These are phyloP conservation scores for Saccharum spontaneum DNA, from an alignment of 176 grass and related monocot species.

Conservation along the genomic window DNA sequence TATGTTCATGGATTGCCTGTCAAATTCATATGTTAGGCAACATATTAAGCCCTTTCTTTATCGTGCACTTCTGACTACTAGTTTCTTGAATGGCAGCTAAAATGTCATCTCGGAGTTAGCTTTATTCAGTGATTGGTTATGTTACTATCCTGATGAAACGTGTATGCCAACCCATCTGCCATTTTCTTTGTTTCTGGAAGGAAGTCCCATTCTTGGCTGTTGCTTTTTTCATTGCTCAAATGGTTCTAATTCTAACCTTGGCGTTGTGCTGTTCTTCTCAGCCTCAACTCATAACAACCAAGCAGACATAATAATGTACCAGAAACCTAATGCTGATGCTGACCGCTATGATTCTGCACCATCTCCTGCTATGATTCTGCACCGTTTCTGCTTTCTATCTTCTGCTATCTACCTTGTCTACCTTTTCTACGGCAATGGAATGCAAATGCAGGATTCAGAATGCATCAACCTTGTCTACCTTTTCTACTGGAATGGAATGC, in stretches of 20 bases:
- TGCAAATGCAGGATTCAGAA: neutral
- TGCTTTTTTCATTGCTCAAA: conserved; percentile 14
- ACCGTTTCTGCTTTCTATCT: too few relatives aligned
- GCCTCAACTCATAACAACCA: conserved; percentile 1
- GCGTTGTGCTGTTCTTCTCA: conserved; percentile 35
- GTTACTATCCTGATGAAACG: neutral
- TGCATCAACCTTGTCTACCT: neutral
- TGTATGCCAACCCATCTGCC: neutral
- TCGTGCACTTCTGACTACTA: neutral
- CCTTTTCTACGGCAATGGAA: neutral
- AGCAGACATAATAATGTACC: conserved; percentile 4
- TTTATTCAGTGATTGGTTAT: conserved; percentile 12
- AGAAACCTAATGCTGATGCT: conserved; percentile 19
- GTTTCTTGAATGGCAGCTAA: conserved; percentile 14
- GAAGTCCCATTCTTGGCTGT: conserved; percentile 30
- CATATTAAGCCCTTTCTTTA: neutral
- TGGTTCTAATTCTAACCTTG: neutral
- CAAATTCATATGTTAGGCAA: neutral
- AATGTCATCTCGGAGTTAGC: conserved; percentile 4
- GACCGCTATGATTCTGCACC: neutral
- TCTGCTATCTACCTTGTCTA: too few relatives aligned
- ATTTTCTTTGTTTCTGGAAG: conserved; percentile 33
- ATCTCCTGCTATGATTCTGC: neutral
- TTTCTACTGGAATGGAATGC: neutral
- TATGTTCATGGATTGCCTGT: neutral